Percentiles rank a stretch among this genome's conserved stretches.
Conservation (phyloP, 2,329 filamentous ascomycete species). For the Fusarium transvaalense region DNA sequence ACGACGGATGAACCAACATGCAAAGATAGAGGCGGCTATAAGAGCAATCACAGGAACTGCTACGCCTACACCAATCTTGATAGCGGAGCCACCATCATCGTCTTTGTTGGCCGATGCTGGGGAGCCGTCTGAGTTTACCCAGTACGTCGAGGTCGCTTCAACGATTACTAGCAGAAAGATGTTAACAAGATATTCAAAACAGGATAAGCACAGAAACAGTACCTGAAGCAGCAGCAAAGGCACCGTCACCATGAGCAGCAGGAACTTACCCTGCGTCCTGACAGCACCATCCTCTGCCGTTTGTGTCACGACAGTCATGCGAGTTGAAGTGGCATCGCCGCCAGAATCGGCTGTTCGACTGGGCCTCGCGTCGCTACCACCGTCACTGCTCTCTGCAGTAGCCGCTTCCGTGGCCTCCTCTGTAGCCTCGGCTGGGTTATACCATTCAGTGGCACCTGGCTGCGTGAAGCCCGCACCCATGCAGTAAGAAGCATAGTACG, state of each 20-base stretch:
- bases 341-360: constrained; percentile 41
- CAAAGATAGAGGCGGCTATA: constrained; percentile 12
- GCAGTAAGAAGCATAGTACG: constrained; percentile 47
- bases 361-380: constrained; percentile 25
- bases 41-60: constrained; percentile 35
- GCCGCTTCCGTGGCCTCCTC: constrained; percentile 34
- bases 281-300: constrained; percentile 44
- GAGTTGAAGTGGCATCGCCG: constrained; percentile 38
- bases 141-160: constrained; percentile 44
- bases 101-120: constrained; percentile 26
- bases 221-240: constrained; percentile 48
- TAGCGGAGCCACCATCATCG: constrained; percentile 5
- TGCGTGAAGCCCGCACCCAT: constrained; percentile 47
- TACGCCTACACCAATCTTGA: constrained; percentile 43
- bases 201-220: constrained; percentile 33
- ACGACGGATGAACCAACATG: constrained; percentile 34
- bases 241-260: constrained; percentile 45
- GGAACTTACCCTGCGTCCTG: constrained; percentile 48
- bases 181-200: constrained; percentile 10
- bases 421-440: constrained; percentile 39
- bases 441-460: constrained; percentile 45
- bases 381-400: not conserved
- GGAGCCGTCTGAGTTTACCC: constrained; percentile 42
- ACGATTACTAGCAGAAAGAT: constrained; percentile 36
- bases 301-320: constrained; percentile 45